Conservation (phyloP, 169 alveolate genomes). For the Neospora caninum region DNA sequence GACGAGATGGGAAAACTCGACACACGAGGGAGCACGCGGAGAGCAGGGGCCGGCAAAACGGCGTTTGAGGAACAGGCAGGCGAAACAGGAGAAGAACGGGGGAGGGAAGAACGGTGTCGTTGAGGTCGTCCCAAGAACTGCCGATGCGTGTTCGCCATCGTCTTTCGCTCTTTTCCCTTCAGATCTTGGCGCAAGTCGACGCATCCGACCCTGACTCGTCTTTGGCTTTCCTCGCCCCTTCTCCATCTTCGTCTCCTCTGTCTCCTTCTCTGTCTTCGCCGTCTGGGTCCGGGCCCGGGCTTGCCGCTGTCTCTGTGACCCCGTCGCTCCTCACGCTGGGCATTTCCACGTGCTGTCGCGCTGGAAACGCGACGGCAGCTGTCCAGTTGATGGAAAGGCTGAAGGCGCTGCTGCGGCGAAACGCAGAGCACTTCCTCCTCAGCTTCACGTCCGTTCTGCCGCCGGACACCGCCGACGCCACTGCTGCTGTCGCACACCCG, state of each 20-base stretch:
- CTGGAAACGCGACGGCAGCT: not conserved
- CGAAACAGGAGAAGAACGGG: too few species aligned
- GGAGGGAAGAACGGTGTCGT: too few species aligned
- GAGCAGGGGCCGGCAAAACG: too few species aligned
- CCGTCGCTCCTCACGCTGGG: slow-evolving; percentile 10
- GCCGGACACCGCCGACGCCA: slow-evolving; percentile 11
- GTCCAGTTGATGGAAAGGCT: slow-evolving; percentile 23
- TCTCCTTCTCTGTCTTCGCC: not conserved
- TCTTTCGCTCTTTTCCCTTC: not conserved
- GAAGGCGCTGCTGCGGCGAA: slow-evolving; percentile 1
- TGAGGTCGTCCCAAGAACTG: too few species aligned
- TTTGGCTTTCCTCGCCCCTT: not conserved
- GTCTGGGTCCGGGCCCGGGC: not conserved
- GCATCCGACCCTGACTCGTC: not conserved
- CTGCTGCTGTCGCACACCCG: slow-evolving; percentile 29
- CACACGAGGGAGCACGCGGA: too few species aligned
- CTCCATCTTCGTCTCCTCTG: not conserved
- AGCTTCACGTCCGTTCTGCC: not conserved
- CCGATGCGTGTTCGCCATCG: not conserved
- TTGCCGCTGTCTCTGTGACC: not conserved
- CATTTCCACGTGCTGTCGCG: slow-evolving; percentile 17
- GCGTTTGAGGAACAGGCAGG: too few species aligned
- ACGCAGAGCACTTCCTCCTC: slow-evolving; percentile 8
- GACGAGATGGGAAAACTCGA: too few species aligned
- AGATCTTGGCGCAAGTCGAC: not conserved